A percentile compares a stretch with the other conserved stretches of the same genome.
phyloP scores from a whole-genome alignment of 192 early-diverging fungal species.

The Funneliformis mosseae region DNA sequence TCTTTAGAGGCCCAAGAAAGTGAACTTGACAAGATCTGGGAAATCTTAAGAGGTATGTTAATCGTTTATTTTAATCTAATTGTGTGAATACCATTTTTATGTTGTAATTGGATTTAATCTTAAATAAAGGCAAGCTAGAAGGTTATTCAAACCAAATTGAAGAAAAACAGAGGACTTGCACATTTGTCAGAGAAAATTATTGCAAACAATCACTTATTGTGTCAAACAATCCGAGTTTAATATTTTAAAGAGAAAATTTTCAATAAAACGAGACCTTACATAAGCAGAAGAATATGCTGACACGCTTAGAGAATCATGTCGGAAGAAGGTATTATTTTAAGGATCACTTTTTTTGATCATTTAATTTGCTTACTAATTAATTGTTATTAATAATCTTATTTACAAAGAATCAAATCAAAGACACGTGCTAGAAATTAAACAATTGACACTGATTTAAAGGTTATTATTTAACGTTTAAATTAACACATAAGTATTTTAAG shows the following conservation, averaged over 20 bases:
- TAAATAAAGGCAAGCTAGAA: slow-evolving; percentile 76
- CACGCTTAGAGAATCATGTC: slow-evolving; percentile 49
- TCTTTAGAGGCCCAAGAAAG: slow-evolving; percentile 67
- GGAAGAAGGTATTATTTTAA: slow-evolving; percentile 37
- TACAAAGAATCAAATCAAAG: neutral
- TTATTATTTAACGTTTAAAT: neutral
- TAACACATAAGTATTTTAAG: neutral
- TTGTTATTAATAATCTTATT: no score
- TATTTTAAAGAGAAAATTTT: slow-evolving; percentile 67
- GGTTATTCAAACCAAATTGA: slow-evolving; percentile 80
- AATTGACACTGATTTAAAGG: neutral
- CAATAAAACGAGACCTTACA: slow-evolving; percentile 54
- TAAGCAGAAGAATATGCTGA: slow-evolving; percentile 59
- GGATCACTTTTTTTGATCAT: neutral
- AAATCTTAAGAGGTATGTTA: slow-evolving; percentile 58
- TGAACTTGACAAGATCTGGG: slow-evolving; percentile 75
- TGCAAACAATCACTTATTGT: slow-evolving; percentile 61
- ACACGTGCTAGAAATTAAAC: slow-evolving; percentile 3
- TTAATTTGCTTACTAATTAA: no score
- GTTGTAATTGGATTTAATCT: neutral
- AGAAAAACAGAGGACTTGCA: slow-evolving; percentile 73
- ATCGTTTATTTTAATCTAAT: neutral
- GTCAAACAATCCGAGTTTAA: slow-evolving; percentile 78
- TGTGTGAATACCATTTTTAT: neutral
- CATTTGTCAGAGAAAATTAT: slow-evolving; percentile 62